Evolutionary conservation across 768 basidiomycete genomes (phyloP).

Genomic region (Agaricus subrufescens): DNA sequence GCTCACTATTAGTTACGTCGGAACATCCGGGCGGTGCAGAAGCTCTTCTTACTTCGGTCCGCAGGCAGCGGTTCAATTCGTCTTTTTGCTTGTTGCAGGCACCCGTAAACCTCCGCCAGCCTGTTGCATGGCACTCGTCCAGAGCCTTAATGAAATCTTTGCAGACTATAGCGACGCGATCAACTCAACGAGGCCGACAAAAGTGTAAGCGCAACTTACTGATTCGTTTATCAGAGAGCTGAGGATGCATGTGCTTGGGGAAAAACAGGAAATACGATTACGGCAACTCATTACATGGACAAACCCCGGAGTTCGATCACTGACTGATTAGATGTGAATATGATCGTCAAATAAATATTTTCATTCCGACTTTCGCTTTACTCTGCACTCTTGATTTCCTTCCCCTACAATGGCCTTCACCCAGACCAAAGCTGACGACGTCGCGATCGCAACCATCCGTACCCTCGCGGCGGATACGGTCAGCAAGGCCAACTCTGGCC

Average conservation of each 20-base stretch:
- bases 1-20: conserved; percentile 9
- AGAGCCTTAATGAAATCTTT: conserved; percentile 76
- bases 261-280: conserved; percentile 1
- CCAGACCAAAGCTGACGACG: conserved; percentile 42
- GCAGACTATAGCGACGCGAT: conserved; percentile 44
- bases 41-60: conserved; percentile 50
- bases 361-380: conserved; percentile 13
- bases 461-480: conserved; percentile 74
- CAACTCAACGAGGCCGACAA: background rate
- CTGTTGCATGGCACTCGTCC: conserved; percentile 59
- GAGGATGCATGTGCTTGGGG: conserved; percentile 55
- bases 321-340: conserved; percentile 7
- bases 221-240: conserved; percentile 62
- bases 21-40: conserved; percentile 1
- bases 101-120: conserved; percentile 63
- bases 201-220: conserved; percentile 28
- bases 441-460: conserved; percentile 69
- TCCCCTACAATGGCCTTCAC: conserved; percentile 39
- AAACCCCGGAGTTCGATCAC: conserved; percentile 5
- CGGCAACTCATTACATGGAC: background rate
- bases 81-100: conserved; percentile 67
- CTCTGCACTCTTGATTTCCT: conserved; percentile 15
- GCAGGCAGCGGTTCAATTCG: conserved; percentile 64
- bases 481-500: conserved; percentile 89
- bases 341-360: conserved; percentile 13